phyloP scores from a whole-genome alignment of 1,284 basidiomycete genomes.

The Phylloboletellus chloephorus region DNA sequence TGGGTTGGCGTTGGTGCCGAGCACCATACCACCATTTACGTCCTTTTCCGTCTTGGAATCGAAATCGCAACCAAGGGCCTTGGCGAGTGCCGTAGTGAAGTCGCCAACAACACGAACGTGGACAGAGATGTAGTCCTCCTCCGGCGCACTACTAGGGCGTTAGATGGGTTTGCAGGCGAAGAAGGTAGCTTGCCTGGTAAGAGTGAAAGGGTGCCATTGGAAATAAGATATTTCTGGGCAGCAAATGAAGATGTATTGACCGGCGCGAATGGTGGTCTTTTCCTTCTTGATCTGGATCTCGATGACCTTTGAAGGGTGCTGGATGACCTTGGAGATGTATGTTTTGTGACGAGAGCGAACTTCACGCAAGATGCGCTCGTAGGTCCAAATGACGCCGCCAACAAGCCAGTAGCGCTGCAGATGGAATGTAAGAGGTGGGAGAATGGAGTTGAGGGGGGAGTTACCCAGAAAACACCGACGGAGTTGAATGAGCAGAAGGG shows the following conservation, averaged over 20 bases:
- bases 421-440: conserved; percentile 5
- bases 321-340: conserved; percentile 88
- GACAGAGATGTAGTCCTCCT: conserved; percentile 87
- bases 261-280: conserved; percentile 70
- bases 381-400: conserved; percentile 80
- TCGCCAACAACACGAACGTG: conserved; percentile 86
- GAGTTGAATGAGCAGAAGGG: conserved; percentile 79
- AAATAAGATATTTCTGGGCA: conserved; percentile 88
- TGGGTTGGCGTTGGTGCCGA: conserved; percentile 53
- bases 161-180: background rate
- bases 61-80: conserved; percentile 80
- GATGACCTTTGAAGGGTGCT: conserved; percentile 85
- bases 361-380: conserved; percentile 83
- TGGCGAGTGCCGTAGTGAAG: conserved; percentile 77
- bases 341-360: conserved; percentile 82
- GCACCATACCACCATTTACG: conserved; percentile 50
- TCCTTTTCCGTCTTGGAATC: conserved; percentile 50
- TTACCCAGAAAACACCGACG: conserved; percentile 91
- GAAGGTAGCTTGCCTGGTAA: conserved; percentile 54
- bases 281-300: conserved; percentile 95
- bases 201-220: conserved; percentile 93
- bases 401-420: conserved; percentile 80
- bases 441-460: conserved; percentile 22
- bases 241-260: conserved; percentile 84
- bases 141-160: conserved; percentile 59